Conservation (phyloP, 352 stramenopile species). For the Globisporangium middletonii region DNA sequence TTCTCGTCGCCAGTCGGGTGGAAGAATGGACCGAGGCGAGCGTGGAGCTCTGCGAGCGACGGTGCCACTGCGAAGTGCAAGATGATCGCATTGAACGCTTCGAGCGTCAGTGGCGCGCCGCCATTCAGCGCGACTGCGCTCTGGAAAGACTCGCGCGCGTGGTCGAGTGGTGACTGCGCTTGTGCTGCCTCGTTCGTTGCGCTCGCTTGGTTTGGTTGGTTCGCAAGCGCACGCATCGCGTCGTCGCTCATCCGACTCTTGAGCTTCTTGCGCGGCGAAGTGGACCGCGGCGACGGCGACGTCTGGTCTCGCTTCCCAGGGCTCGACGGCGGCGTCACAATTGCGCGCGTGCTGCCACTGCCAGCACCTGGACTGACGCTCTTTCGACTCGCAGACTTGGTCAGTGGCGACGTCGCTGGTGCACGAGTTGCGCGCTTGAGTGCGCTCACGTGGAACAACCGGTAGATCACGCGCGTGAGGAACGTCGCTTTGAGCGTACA, state of each 20-base stretch:
- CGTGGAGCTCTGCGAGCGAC: slow-evolving; percentile 22
- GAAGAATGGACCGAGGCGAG: slow-evolving; percentile 41
- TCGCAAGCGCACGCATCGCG: background rate
- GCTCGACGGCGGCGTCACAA: background rate
- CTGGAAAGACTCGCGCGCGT: slow-evolving; percentile 16
- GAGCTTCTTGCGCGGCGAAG: slow-evolving; percentile 11
- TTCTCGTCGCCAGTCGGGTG: slow-evolving; percentile 45
- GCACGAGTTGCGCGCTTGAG: background rate
- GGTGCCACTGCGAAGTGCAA: slow-evolving; percentile 27
- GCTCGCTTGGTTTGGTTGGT: background rate
- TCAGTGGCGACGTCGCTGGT: background rate
- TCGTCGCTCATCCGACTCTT: slow-evolving; percentile 5
- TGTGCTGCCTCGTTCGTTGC: background rate
- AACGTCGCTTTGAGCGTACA: slow-evolving; percentile 54
- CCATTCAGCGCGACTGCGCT: slow-evolving; percentile 24
- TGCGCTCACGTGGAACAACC: slow-evolving; percentile 33
- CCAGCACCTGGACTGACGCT: too few relatives aligned
- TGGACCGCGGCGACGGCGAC: slow-evolving; percentile 6
- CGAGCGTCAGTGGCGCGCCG: slow-evolving; percentile 33
- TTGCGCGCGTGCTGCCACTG: slow-evolving; percentile 1
- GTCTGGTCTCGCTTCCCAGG: slow-evolving; percentile 5
- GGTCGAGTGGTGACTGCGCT: slow-evolving; percentile 1
- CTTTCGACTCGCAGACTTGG: too few relatives aligned
- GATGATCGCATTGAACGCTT: slow-evolving; percentile 50
- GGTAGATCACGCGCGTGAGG: slow-evolving; percentile 40